Evolutionary conservation across 805 yeast species (phyloP).

Genomic region (Nadsonia fulvescens): DNA sequence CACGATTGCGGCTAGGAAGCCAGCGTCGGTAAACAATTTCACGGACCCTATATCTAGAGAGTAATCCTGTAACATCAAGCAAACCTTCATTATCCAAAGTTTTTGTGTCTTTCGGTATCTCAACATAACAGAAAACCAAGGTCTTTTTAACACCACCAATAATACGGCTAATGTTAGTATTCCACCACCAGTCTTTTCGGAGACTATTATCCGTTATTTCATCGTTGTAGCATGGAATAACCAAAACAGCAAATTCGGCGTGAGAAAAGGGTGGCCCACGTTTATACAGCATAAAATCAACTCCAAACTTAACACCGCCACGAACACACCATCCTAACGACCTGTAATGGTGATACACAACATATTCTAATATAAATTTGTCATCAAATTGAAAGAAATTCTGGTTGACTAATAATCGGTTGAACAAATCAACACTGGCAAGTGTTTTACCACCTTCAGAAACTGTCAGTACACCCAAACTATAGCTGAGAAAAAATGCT

Average conservation of each 20-base stretch:
- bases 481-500: conserved; percentile 47
- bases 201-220: conserved; percentile 19
- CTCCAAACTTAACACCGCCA: conserved; percentile 81
- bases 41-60: conserved; percentile 25
- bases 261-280: conserved; percentile 93
- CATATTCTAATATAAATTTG: conserved; percentile 36
- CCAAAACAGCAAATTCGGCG: conserved; percentile 63
- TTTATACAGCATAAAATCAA: conserved; percentile 66
- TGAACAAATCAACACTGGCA: conserved; percentile 16
- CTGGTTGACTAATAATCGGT: conserved; percentile 2
- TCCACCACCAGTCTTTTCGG: conserved; percentile 35
- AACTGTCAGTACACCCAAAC: conserved; percentile 31
- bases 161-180: conserved; percentile 57
- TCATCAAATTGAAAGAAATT: too few species aligned
- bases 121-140: conserved; percentile 51
- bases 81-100: conserved; percentile 6
- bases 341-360: conserved; percentile 71
- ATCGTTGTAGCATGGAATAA: conserved; percentile 23
- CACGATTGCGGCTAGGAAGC: conserved; percentile 74
- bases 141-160: conserved; percentile 75
- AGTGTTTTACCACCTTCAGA: conserved; percentile 10
- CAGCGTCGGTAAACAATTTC: conserved; percentile 65
- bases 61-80: conserved; percentile 10
- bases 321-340: conserved; percentile 90
- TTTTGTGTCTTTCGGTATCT: conserved; percentile 22